Evolutionary conservation across 352 stramenopile species (phyloP).

Genomic region (Pythium guiyangense): DNA sequence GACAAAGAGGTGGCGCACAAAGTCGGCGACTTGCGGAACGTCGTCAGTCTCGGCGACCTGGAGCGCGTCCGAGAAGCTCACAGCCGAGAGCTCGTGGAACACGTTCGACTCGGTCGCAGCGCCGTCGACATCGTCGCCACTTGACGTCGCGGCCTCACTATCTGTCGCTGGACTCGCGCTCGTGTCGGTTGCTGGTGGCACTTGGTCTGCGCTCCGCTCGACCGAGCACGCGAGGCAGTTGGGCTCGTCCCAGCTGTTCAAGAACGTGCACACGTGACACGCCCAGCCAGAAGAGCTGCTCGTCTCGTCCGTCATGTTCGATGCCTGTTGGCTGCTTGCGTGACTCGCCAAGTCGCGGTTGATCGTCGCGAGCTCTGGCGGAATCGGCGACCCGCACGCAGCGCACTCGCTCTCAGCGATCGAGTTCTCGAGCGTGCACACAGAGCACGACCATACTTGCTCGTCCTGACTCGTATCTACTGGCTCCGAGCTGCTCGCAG

Average conservation of each 20-base stretch:
- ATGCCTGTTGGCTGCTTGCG: not conserved
- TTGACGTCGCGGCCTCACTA: not conserved
- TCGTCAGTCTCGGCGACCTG: slow-evolving; percentile 22
- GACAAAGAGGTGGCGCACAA: slow-evolving; percentile 27
- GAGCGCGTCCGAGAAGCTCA: slow-evolving; percentile 32
- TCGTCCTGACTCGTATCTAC: slow-evolving; percentile 15
- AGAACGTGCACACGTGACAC: slow-evolving; percentile 59
- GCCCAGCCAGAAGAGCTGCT: slow-evolving; percentile 31
- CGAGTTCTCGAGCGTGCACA: slow-evolving; percentile 72
- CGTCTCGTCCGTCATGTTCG: not conserved
- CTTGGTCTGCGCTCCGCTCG: slow-evolving; percentile 41
- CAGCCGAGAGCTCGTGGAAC: slow-evolving; percentile 20
- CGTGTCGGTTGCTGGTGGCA: slow-evolving; percentile 11
- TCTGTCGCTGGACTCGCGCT: not conserved
- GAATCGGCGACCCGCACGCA: slow-evolving; percentile 61
- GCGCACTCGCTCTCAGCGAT: slow-evolving; percentile 50
- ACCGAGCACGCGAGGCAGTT: slow-evolving; percentile 52
- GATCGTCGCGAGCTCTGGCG: slow-evolving; percentile 31
- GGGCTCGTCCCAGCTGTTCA: slow-evolving; percentile 49
- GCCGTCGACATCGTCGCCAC: not conserved
- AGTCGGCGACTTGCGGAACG: slow-evolving; percentile 23
- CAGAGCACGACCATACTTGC: slow-evolving; percentile 49
- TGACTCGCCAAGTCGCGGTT: slow-evolving; percentile 8
- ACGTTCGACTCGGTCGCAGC: slow-evolving; percentile 6
- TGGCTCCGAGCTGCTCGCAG: not conserved